phyloP scores from a whole-genome alignment of 192 early-diverging fungal genomes.

The Gigaspora rosea region DNA sequence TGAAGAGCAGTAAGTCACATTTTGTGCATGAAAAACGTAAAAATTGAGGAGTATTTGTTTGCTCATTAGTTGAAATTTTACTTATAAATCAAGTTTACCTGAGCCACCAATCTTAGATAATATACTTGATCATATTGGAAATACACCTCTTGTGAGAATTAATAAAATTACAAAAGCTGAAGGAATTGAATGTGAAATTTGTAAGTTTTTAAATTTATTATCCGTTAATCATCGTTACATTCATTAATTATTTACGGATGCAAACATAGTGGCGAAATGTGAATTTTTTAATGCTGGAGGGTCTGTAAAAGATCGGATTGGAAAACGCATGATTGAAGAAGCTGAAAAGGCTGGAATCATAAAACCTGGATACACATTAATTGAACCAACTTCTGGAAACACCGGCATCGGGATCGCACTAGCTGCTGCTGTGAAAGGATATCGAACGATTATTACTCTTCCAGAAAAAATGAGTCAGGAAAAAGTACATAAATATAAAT shows the following conservation, averaged over 20 bases:
- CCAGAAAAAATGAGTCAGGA: constrained; percentile 99
- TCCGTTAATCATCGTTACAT: neutral
- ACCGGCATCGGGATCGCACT: constrained; percentile 99
- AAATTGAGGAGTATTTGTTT: neutral
- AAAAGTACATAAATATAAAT: constrained; percentile 55
- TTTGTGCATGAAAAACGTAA: neutral
- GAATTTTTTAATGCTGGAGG: constrained; percentile 99
- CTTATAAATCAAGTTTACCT: constrained; percentile 42
- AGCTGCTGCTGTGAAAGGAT: constrained; percentile 98
- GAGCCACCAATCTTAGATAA: constrained; percentile 81
- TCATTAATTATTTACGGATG: constrained; percentile 29
- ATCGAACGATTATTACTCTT: constrained; percentile 96
- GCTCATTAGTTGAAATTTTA: neutral
- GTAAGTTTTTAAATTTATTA: constrained; percentile 46
- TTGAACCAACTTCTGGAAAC: constrained; percentile 99
- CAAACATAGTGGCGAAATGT: constrained; percentile 80
- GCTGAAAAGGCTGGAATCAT: constrained; percentile 90
- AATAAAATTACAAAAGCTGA: constrained; percentile 84
- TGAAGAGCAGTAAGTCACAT: neutral
- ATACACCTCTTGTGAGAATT: constrained; percentile 92
- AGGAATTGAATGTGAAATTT: constrained; percentile 93
- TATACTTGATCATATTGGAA: constrained; percentile 95
- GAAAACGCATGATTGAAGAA: constrained; percentile 92
- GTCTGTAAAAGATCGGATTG: constrained; percentile 99
- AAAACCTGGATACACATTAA: constrained; percentile 92